Conservation (phyloP, 106 monocot species). For the Phalaenopsis aphrodite region DNA sequence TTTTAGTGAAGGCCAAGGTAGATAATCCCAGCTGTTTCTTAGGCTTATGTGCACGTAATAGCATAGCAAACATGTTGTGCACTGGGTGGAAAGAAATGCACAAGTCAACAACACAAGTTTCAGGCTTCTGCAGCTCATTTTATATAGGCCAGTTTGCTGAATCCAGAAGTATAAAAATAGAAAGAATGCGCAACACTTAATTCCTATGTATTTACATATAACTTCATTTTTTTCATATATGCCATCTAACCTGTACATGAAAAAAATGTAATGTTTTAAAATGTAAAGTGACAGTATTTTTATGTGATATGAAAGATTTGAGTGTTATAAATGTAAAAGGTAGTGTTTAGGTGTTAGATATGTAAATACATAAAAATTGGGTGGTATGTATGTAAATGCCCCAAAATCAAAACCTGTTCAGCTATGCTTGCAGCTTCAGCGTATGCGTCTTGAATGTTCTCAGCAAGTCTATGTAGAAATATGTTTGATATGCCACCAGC, state of each 20-base stretch:
- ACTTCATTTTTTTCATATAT: too few species aligned
- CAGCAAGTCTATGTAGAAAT: conserved; percentile 96
- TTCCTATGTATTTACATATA: too few species aligned
- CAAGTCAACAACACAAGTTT: background rate
- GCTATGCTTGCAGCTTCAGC: conserved; percentile 99
- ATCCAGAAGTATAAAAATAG: background rate
- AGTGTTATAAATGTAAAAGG: too few species aligned
- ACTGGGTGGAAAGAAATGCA: background rate
- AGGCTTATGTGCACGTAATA: background rate
- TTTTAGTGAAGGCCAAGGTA: background rate
- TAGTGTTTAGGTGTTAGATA: too few species aligned
- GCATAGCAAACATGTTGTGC: background rate
- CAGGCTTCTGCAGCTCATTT: background rate
- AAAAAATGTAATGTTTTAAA: too few species aligned
- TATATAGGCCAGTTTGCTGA: background rate
- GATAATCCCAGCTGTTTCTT: background rate
- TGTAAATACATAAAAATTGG: too few species aligned
- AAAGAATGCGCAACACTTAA: background rate
- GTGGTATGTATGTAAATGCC: too few species aligned
- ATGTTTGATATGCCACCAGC: conserved; percentile 99
- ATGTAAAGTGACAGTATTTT: too few species aligned
- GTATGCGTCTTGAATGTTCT: conserved; percentile 99
- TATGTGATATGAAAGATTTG: too few species aligned
- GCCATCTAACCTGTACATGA: too few species aligned
- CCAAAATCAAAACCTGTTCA: conserved; percentile 64